Percentiles rank a stretch among this genome's conserved stretches.
Conservation (phyloP, 1,284 basidiomycete genomes). For the Ceratobasidium sp. region DNA sequence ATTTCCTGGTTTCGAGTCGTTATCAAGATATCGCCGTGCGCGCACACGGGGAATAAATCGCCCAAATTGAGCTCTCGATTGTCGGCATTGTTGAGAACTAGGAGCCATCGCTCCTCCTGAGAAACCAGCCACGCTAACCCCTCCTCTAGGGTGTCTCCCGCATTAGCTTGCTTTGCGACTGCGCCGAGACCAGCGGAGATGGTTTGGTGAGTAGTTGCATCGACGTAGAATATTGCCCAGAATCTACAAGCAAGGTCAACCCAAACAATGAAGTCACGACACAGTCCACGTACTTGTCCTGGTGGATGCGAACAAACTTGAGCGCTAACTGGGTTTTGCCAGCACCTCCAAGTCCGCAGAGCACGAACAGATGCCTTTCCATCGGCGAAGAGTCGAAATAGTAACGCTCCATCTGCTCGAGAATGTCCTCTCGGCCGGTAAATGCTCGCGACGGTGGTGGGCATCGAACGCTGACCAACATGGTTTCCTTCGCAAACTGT, state of each 20-base stretch:
- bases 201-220: slow-evolving; percentile 34
- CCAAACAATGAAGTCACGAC: not conserved
- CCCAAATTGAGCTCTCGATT: slow-evolving; percentile 8
- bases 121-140: slow-evolving; percentile 15
- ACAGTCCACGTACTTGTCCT: not conserved
- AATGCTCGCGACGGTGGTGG: slow-evolving; percentile 13
- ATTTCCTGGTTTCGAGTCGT: slow-evolving; percentile 37
- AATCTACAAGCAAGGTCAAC: not conserved
- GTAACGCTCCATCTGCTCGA: not conserved
- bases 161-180: not conserved
- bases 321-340: slow-evolving; percentile 13
- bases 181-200: not conserved
- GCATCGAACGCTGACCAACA: not conserved
- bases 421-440: slow-evolving; percentile 1
- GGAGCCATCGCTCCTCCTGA: slow-evolving; percentile 15
- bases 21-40: slow-evolving; percentile 23
- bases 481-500: no score
- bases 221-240: slow-evolving; percentile 26
- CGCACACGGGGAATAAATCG: slow-evolving; percentile 1
- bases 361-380: not conserved
- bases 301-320: slow-evolving; percentile 3
- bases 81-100: slow-evolving; percentile 42
- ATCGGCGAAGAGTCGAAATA: not conserved
- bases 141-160: not conserved
- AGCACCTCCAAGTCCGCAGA: slow-evolving; percentile 21